phyloP scores from a whole-genome alignment of 495 filamentous ascomycete genomes.

The Elasticomyces elasticus region DNA sequence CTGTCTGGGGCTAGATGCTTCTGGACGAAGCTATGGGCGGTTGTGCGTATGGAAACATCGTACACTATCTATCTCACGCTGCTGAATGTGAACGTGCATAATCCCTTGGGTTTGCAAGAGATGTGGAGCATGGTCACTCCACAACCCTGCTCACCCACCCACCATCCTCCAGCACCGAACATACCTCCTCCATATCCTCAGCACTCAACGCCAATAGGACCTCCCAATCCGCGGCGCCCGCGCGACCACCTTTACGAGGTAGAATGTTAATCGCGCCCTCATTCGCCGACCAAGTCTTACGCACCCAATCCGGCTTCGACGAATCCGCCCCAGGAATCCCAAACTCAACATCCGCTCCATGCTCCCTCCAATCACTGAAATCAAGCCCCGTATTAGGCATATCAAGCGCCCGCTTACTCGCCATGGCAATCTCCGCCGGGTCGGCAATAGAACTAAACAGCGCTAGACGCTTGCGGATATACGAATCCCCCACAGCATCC shows the following conservation, averaged over 20 bases:
- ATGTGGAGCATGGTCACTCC: background rate
- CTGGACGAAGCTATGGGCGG: no score
- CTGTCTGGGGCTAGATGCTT: no score
- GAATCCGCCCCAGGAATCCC: background rate
- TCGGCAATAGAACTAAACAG: background rate
- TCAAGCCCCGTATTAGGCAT: background rate
- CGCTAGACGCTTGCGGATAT: background rate
- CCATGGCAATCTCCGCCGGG: background rate
- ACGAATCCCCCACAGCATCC: background rate
- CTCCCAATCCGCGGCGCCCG: slow-evolving; percentile 1
- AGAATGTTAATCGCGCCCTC: slow-evolving; percentile 6
- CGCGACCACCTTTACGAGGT: slow-evolving; percentile 3
- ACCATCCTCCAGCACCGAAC: background rate
- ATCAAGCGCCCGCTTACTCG: background rate
- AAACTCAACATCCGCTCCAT: slow-evolving; percentile 4
- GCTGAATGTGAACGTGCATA: no score
- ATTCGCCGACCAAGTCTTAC: slow-evolving; percentile 5
- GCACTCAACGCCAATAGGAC: slow-evolving; percentile 1
- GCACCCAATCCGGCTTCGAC: background rate
- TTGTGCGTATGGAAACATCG: no score
- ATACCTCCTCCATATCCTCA: slow-evolving; percentile 7
- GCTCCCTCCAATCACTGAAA: slow-evolving; percentile 4
- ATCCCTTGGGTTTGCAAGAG: no score
- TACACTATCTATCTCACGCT: no score
- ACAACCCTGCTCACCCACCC: background rate